Evolutionary conservation across 2,329 filamentous ascomycete species (phyloP), one percentile per base, ranked within the genome.

Genomic region (Magnaporthales sp.): DNA sequence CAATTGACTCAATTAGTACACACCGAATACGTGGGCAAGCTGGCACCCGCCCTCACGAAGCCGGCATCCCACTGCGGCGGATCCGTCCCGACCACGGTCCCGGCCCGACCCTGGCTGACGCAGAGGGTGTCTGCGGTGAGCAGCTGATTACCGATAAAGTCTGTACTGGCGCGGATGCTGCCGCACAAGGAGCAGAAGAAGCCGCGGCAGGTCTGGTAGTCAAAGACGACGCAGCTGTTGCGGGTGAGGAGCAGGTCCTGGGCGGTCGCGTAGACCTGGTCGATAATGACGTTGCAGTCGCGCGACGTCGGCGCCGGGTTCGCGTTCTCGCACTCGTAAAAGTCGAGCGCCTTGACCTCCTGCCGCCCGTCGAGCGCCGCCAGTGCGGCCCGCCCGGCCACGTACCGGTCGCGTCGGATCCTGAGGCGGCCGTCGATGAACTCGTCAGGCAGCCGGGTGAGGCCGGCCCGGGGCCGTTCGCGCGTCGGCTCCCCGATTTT

Each of bases 111-210:
- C 66, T 71, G 70, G 38, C 70, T 68, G 66, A 77, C 73, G 68
- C 76, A 78, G n/a, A 78, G 70, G 4, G 71, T 70, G 69, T 77
- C 73, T 66, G 73, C 72, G 2, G 71, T 72, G 67, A 70, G 66
- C 29, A 78, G 72, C 71, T 78, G 73, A 71, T 70, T 74, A 67
- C 72, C 75, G 68, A 78, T 74, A 67, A 77, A 77, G 68, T 70
- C 68, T 68, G 75, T 77, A n/a, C 71, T 70, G 63, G 76, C 77
- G 38, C 66, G 68, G 38, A 77, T 69, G 46, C 72, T 72, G 62
- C 71, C 51, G 71, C 76, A 78, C 26, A 78, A 70, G 46, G 75
- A 73, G 71, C 76, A 78, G 73, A 78, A 78, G 72, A 77, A 78
- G 62, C 72, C 76, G 71, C 73, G 72, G 70, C 76, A 78, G n/a